A percentile compares a stretch with the other conserved stretches of the same genome.
phyloP scores from a whole-genome alignment of 768 basidiomycete species.

The Phanerochaete sordida region DNA sequence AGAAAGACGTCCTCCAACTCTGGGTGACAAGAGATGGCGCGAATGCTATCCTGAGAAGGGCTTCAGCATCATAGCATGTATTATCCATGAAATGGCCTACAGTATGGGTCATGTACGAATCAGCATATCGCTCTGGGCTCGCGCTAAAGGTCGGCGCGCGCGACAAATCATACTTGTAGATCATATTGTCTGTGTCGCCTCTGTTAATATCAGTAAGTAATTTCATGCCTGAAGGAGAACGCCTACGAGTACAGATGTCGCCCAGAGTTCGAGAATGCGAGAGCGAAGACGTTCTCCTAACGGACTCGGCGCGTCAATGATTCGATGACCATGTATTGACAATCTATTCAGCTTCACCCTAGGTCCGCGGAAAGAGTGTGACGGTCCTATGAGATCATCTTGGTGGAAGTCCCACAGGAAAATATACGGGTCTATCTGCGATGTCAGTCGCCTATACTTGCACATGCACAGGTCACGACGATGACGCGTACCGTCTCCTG shows the following conservation, averaged over 20 bases:
- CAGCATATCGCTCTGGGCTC: background rate
- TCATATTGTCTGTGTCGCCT: slow-evolving; percentile 20
- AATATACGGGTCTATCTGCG: slow-evolving; percentile 26
- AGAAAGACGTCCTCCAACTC: slow-evolving; percentile 63
- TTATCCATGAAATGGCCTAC: slow-evolving; percentile 13
- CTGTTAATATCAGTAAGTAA: slow-evolving; percentile 3
- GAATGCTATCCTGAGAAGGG: slow-evolving; percentile 53
- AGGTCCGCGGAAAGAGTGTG: slow-evolving; percentile 25
- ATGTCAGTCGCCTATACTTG: background rate
- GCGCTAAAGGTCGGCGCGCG: slow-evolving; percentile 2
- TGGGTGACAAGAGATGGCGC: slow-evolving; percentile 65
- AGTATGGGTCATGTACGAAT: slow-evolving; percentile 16
- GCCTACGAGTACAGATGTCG: slow-evolving; percentile 64
- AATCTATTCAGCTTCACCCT: slow-evolving; percentile 21
- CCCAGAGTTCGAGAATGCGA: slow-evolving; percentile 68
- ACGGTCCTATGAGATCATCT: slow-evolving; percentile 23
- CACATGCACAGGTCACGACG: background rate
- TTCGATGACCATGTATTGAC: background rate
- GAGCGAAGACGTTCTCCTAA: slow-evolving; percentile 67
- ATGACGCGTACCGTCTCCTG: slow-evolving; percentile 30
- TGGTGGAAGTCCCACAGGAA: slow-evolving; percentile 36
- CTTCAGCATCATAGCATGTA: background rate
- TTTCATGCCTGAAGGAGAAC: slow-evolving; percentile 5
- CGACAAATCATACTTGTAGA: slow-evolving; percentile 22
- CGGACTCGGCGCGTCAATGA: background rate